Conservation (phyloP, 1,284 basidiomycete species). For the Malassezia nana region DNA sequence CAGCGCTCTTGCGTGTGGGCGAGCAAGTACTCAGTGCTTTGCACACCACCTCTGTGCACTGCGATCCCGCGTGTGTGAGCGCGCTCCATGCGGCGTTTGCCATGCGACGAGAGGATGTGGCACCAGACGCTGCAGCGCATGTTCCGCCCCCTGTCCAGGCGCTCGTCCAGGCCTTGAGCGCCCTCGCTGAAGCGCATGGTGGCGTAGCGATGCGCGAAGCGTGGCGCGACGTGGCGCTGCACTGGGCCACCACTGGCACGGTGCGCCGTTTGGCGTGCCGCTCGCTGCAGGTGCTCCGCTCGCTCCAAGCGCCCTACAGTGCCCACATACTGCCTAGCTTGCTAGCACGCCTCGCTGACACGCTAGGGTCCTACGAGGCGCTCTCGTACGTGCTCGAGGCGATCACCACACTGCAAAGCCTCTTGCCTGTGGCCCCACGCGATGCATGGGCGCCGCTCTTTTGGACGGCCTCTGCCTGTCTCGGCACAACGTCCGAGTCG, state of each 20-base stretch:
- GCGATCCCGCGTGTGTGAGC: not conserved
- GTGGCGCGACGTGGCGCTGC: conserved; percentile 71
- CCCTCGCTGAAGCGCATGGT: conserved; percentile 17
- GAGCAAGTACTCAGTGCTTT: conserved; percentile 9
- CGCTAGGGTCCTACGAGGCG: conserved; percentile 63
- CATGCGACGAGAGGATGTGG: not conserved
- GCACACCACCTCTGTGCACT: not conserved
- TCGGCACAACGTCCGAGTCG: conserved; percentile 69
- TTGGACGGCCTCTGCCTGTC: conserved; percentile 73
- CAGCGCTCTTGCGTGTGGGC: not conserved
- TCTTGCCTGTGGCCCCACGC: conserved; percentile 56
- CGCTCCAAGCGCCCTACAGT: conserved; percentile 64
- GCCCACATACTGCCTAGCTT: conserved; percentile 67
- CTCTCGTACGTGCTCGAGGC: conserved; percentile 77
- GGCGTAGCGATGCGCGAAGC: conserved; percentile 54
- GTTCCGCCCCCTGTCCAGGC: not conserved
- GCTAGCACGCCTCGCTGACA: conserved; percentile 72
- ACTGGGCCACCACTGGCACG: conserved; percentile 77
- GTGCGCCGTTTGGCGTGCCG: conserved; percentile 76
- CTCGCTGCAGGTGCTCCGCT: conserved; percentile 80
- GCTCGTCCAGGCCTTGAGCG: not conserved
- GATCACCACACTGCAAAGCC: conserved; percentile 63
- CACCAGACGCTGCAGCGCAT: not conserved
- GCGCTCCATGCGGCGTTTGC: not conserved
- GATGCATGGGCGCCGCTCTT: conserved; percentile 68